A percentile compares a stretch with the other conserved stretches of the same genome.
phyloP scores from a whole-genome alignment of 768 basidiomycete genomes.

The Pulveroboletus sp. region DNA sequence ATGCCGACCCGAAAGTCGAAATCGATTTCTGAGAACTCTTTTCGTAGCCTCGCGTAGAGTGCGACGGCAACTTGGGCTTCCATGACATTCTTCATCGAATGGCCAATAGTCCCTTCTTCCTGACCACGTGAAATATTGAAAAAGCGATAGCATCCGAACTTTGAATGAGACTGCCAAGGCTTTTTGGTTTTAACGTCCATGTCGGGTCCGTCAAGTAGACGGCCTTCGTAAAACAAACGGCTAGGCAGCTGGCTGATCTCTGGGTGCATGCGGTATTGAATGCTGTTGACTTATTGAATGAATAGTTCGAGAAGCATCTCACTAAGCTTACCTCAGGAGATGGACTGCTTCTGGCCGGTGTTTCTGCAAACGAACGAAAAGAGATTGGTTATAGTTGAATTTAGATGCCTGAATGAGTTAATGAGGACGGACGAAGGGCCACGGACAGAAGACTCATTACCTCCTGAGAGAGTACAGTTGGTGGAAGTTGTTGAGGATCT shows the following conservation, averaged over 20 bases:
- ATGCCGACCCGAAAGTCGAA: slow-evolving; percentile 60
- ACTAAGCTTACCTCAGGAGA: slow-evolving; percentile 67
- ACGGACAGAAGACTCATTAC: slow-evolving; percentile 36
- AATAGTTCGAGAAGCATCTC: not conserved
- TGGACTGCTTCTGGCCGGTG: slow-evolving; percentile 81
- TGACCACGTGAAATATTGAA: slow-evolving; percentile 70
- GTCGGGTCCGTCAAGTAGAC: slow-evolving; percentile 78
- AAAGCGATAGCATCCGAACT: slow-evolving; percentile 86
- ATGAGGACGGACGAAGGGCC: slow-evolving; percentile 12
- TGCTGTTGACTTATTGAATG: slow-evolving; percentile 45
- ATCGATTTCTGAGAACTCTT: slow-evolving; percentile 55
- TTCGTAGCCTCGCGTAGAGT: slow-evolving; percentile 67
- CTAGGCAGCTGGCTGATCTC: slow-evolving; percentile 91
- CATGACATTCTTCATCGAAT: slow-evolving; percentile 69
- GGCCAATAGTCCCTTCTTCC: slow-evolving; percentile 52
- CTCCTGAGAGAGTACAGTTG: slow-evolving; percentile 72
- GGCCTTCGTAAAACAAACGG: slow-evolving; percentile 76
- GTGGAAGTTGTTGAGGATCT: slow-evolving; percentile 94
- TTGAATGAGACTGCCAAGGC: slow-evolving; percentile 77
- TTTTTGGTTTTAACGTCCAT: slow-evolving; percentile 82
- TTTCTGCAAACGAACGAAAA: slow-evolving; percentile 89
- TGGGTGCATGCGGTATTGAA: slow-evolving; percentile 99
- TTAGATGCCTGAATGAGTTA: slow-evolving; percentile 48
- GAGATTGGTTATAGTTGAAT: slow-evolving; percentile 80
- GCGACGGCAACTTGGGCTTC: slow-evolving; percentile 77